A percentile compares a stretch with the other conserved stretches of the same genome.
Conservation (phyloP, 176 grass and related monocot genomes). For the Bromus sterilis region DNA sequence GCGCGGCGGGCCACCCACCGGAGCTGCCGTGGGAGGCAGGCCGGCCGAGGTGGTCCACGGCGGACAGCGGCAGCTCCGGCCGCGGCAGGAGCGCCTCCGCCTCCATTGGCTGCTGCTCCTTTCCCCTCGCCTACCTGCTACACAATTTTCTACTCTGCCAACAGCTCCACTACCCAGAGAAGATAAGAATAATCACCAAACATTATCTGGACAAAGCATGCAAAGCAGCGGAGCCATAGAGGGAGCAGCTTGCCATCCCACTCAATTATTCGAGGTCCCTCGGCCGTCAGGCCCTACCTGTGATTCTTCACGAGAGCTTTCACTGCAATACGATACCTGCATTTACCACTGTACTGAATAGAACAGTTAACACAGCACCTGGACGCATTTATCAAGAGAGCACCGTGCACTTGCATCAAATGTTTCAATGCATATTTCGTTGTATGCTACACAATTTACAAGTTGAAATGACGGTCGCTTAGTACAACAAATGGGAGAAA, state of each 20-base stretch:
- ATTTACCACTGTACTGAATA: neutral
- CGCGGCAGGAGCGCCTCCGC: conserved; percentile 11
- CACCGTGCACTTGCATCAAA: neutral
- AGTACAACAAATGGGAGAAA: no score
- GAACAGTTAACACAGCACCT: neutral
- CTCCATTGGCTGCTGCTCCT: neutral
- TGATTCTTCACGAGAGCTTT: no score
- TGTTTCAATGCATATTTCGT: neutral
- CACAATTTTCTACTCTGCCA: neutral
- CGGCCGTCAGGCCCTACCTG: neutral
- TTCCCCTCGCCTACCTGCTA: neutral
- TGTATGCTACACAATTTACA: neutral
- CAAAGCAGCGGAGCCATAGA: neutral
- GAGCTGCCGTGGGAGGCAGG: conserved; percentile 18
- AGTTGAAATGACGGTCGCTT: neutral
- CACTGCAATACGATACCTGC: no score
- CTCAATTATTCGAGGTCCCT: neutral
- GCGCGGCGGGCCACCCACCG: conserved; percentile 38
- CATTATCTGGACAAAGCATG: neutral
- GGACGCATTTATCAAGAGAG: no score
- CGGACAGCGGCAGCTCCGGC: neutral
- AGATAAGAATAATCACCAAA: neutral
- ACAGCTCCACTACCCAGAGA: neutral
- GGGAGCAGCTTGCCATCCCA: neutral
- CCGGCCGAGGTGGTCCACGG: conserved; percentile 34